phyloP scores from a whole-genome alignment of 2,329 filamentous ascomycete species.

The Thermomyces lanuginosus region DNA sequence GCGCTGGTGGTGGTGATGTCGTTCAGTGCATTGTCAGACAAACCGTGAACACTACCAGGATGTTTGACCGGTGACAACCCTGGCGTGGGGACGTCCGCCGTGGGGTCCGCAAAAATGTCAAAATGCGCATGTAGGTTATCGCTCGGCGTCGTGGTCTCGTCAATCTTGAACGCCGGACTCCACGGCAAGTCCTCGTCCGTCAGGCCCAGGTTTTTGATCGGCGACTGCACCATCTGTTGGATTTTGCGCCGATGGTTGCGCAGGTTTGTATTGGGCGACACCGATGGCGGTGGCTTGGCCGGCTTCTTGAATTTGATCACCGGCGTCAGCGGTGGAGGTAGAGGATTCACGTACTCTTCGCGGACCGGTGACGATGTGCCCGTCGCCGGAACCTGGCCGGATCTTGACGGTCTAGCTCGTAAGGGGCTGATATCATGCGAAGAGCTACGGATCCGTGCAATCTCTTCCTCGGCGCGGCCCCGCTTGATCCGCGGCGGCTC shows the following conservation, averaged over 20 bases:
- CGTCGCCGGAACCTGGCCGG: slow-evolving; percentile 23
- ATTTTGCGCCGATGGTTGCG: slow-evolving; percentile 75
- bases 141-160: slow-evolving; percentile 21
- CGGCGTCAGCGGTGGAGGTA: slow-evolving; percentile 66
- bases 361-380: slow-evolving; percentile 58
- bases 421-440: slow-evolving; percentile 76
- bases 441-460: slow-evolving; percentile 78
- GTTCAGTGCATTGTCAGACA: slow-evolving; percentile 26
- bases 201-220: slow-evolving; percentile 35
- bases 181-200: slow-evolving; percentile 27
- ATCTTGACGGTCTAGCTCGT: slow-evolving; percentile 24
- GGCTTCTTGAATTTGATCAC: slow-evolving; percentile 63
- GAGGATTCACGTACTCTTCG: slow-evolving; percentile 39
- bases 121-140: slow-evolving; percentile 34
- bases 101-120: slow-evolving; percentile 38
- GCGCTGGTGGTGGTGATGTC: slow-evolving; percentile 25
- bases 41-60: slow-evolving; percentile 18
- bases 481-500: slow-evolving; percentile 70
- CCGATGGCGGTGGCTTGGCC: slow-evolving; percentile 51
- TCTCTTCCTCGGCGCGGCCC: slow-evolving; percentile 87
- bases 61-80: slow-evolving; percentile 40
- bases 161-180: slow-evolving; percentile 37
- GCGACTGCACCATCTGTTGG: slow-evolving; percentile 64
- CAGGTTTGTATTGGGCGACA: slow-evolving; percentile 85
- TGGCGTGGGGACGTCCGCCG: slow-evolving; percentile 22